Conservation (phyloP, 2,329 filamentous ascomycete genomes). For the Metarhizium rileyi region DNA sequence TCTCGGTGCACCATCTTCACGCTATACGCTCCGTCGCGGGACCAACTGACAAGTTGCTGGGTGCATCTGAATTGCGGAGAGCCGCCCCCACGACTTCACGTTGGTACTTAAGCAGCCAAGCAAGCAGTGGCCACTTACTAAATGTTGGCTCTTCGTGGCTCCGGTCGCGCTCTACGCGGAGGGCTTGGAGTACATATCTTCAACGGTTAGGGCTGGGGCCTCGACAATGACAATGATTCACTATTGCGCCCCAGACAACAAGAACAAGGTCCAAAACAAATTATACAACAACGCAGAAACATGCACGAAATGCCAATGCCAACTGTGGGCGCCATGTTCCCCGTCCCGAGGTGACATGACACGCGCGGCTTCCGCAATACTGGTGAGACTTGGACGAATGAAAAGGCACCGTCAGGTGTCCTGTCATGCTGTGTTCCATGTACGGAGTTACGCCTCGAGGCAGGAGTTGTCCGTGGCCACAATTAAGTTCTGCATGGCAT, state of each 20-base stretch:
- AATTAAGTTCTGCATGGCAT: background rate
- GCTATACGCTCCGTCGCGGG: too few relatives aligned
- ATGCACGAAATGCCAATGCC: background rate
- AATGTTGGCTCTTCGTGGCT: too few relatives aligned
- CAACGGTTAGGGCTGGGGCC: background rate
- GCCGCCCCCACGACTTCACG: too few relatives aligned
- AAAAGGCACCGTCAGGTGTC: background rate
- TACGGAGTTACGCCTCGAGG: too few relatives aligned
- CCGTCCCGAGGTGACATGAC: too few relatives aligned
- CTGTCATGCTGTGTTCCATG: background rate
- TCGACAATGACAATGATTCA: background rate
- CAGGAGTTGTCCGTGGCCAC: background rate
- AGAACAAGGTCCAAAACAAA: background rate
- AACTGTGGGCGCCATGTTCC: too few relatives aligned
- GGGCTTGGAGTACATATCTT: background rate
- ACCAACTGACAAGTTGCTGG: too few relatives aligned
- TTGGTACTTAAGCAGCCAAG: background rate
- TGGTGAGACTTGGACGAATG: background rate
- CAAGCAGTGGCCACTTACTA: background rate
- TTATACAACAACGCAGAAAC: background rate
- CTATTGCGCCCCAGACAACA: background rate
- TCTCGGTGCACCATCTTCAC: too few relatives aligned
- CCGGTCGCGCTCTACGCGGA: background rate
- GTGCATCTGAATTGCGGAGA: too few relatives aligned
- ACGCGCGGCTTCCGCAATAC: too few relatives aligned